Percentiles rank a stretch among this genome's conserved stretches.
Conservation (phyloP, 192 early-diverging fungal genomes). For the Linnemannia schmuckeri region DNA sequence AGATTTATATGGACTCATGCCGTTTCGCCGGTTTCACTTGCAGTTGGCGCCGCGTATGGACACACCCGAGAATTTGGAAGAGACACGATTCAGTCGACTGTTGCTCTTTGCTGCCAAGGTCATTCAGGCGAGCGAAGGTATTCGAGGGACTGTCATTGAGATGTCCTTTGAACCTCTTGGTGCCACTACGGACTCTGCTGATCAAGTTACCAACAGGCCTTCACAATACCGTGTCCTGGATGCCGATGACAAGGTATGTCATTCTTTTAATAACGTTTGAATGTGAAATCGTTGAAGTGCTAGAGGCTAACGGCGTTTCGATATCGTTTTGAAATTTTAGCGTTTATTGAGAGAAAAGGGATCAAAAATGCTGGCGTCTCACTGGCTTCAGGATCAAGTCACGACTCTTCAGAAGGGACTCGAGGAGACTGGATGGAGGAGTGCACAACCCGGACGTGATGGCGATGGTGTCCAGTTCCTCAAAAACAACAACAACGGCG, state of each 20-base stretch:
- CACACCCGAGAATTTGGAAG: constrained; percentile 20
- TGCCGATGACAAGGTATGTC: constrained; percentile 48
- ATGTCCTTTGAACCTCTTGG: constrained; percentile 22
- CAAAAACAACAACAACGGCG: not conserved
- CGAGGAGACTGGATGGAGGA: constrained; percentile 14
- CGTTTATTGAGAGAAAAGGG: constrained; percentile 45
- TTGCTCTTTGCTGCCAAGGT: constrained; percentile 39
- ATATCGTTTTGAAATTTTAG: not conserved
- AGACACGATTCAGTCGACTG: constrained; percentile 28
- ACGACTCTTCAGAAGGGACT: constrained; percentile 42
- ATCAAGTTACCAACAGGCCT: constrained; percentile 7
- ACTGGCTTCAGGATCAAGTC: constrained; percentile 55
- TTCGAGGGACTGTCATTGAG: constrained; percentile 45
- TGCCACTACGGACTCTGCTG: not conserved
- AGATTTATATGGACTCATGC: constrained; percentile 32
- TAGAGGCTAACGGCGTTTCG: not conserved
- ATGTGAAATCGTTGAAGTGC: not conserved
- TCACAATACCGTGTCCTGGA: constrained; percentile 33
- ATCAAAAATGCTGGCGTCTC: constrained; percentile 47
- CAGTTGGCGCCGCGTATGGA: constrained; percentile 37
- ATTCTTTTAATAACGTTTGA: not conserved
- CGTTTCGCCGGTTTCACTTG: constrained; percentile 42
- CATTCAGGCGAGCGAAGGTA: constrained; percentile 44
- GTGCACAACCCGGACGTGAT: not conserved
- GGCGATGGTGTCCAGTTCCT: not conserved